A percentile compares a stretch with the other conserved stretches of the same genome.
phyloP scores from a whole-genome alignment of 1,139 yeast species.

The Blastobotrys proliferans region DNA sequence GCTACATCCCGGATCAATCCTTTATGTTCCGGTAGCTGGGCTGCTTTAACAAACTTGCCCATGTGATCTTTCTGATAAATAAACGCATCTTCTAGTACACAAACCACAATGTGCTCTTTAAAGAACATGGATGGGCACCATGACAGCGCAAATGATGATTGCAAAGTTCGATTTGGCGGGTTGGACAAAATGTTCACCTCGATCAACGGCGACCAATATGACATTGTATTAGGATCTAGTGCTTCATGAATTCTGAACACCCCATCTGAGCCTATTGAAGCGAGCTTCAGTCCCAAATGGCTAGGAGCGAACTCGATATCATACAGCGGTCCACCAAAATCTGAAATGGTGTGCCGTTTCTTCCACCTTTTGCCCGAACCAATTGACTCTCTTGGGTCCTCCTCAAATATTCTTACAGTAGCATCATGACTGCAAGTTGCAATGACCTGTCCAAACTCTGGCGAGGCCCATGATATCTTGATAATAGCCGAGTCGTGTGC shows the following conservation, averaged over 20 bases:
- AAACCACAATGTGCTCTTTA: conserved; percentile 75
- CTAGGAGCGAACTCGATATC: conserved; percentile 88
- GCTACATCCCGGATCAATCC: conserved; percentile 85
- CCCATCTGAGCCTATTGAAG: conserved; percentile 90
- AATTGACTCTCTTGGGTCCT: conserved; percentile 70
- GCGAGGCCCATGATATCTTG: conserved; percentile 87
- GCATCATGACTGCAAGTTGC: conserved; percentile 90
- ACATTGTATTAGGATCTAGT: conserved; percentile 77
- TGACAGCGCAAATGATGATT: conserved; percentile 78
- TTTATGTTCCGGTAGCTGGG: conserved; percentile 63
- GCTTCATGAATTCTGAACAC: conserved; percentile 83
- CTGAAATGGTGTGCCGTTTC: conserved; percentile 68
- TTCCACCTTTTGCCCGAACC: conserved; percentile 83
- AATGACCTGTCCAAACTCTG: conserved; percentile 81
- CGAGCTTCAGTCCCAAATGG: conserved; percentile 76
- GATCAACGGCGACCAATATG: conserved; percentile 73
- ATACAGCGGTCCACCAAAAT: conserved; percentile 83
- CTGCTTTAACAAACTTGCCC: conserved; percentile 41
- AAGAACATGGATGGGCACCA: conserved; percentile 94
- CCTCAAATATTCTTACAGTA: conserved; percentile 88
- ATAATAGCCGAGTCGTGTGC: conserved; percentile 91
- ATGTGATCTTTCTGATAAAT: conserved; percentile 57
- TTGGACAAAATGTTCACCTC: conserved; percentile 56
- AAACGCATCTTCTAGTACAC: conserved; percentile 84
- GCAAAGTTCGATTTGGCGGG: conserved; percentile 79